Base-by-base conservation (phyloP, 129 eudicot species). In the Saussurea involucrata region DNA sequence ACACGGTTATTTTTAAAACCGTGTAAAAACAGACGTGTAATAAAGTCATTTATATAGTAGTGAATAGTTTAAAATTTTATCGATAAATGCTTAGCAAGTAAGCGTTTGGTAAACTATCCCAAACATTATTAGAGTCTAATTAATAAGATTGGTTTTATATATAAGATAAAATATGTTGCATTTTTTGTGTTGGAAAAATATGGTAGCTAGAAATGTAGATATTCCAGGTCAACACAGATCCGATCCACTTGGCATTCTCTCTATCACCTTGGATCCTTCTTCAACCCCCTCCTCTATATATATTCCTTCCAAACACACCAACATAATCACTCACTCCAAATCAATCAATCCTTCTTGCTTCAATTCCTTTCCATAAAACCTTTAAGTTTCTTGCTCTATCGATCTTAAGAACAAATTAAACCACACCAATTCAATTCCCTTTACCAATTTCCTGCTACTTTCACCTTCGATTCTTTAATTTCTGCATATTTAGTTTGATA, bases 311-410 rank as follows among this genome's bases (percentile, higher is more conserved):
- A 68, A 74, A 68, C 72, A 36, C 36, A 58, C n/a, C n/a, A n/a
- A n/a, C n/a, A n/a, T n/a, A 55, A 66, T 73, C 84, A 80, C 84
- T 74, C 84, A 75, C 37, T 33, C 29, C 72, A 33, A 68, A 18
- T 20, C 29, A 11, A 53, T 53, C n/a, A n/a, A n/a, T n/a, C n/a
- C n/a, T n/a, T n/a, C 17, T 20, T 33, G 5, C 28, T 27, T 44
- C 76, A 58, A 69, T 78, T 71, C 72, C 49, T 60, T 25, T 40
- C 69, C n/a, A n/a, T n/a, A n/a, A n/a, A n/a, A n/a, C 6, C 40
- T 63, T 53, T 3, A 53, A 49, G 4, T 13, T 49, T 49, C 17
- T n/a, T n/a, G n/a, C n/a, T n/a, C n/a, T n/a, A n/a, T n/a, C n/a
- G n/a, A n/a, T n/a, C n/a, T 40, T 40, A 40, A 40, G 17, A 40